Evolutionary conservation across 108 stramenopile species (phyloP).

Genomic region (Fistulifera solaris): DNA sequence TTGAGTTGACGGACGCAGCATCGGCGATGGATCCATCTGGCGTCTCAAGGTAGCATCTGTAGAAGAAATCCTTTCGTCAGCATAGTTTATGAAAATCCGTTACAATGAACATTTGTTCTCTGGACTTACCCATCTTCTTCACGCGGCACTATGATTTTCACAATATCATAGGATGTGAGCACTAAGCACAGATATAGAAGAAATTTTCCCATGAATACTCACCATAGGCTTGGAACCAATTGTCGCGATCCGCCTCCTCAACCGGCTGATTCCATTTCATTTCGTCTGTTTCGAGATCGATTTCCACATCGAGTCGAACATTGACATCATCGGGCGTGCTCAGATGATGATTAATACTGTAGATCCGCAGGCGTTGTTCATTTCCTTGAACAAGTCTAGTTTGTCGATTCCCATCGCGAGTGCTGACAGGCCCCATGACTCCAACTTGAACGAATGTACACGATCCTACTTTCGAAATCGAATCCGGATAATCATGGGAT

Average conservation of each 20-base stretch:
- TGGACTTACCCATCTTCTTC: slow-evolving; percentile 29
- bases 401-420: slow-evolving; percentile 82
- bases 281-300: slow-evolving; percentile 21
- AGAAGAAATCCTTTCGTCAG: background rate
- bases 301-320: slow-evolving; percentile 46
- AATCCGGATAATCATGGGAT: slow-evolving; percentile 42
- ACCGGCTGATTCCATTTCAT: slow-evolving; percentile 11
- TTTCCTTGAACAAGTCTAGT: slow-evolving; percentile 80
- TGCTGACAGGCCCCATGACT: slow-evolving; percentile 75
- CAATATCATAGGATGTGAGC: too few relatives aligned
- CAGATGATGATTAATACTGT: slow-evolving; percentile 83
- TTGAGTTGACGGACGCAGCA: slow-evolving; percentile 27
- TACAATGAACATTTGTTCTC: too few relatives aligned
- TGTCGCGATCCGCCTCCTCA: slow-evolving; percentile 3
- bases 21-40: slow-evolving; percentile 11
- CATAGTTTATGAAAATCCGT: too few relatives aligned
- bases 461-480: slow-evolving; percentile 49
- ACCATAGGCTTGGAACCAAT: slow-evolving; percentile 26
- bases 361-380: slow-evolving; percentile 76
- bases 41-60: slow-evolving; percentile 6
- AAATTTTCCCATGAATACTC: too few relatives aligned
- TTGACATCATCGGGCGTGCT: slow-evolving; percentile 26
- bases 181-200: too few relatives aligned
- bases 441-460: slow-evolving; percentile 79
- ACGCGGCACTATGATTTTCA: slow-evolving; percentile 8